phyloP scores from a whole-genome alignment of 306 rosid genomes.

The Cucurbita argyrosperma region DNA sequence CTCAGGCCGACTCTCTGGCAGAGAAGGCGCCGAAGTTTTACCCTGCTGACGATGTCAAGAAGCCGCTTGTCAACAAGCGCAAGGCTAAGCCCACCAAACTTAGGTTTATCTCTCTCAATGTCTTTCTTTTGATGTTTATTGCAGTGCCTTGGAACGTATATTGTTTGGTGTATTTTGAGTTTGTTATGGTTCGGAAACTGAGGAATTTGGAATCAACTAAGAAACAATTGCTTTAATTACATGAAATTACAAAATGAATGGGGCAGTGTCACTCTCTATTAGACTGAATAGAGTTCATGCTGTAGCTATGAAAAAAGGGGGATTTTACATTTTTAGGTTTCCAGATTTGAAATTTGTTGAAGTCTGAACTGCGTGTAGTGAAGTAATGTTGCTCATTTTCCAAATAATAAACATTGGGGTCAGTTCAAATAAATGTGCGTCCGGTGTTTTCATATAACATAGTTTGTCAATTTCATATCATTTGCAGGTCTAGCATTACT shows the following conservation, averaged over 20 bases:
- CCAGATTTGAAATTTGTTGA: neutral
- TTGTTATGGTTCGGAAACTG: neutral
- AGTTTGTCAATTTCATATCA: neutral
- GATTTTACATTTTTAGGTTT: neutral
- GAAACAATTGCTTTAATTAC: neutral
- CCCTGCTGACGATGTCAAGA: constrained; percentile 38
- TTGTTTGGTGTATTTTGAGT: neutral
- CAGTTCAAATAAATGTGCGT: neutral
- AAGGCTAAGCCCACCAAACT: constrained; percentile 37
- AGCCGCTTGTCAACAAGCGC: constrained; percentile 34
- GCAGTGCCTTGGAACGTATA: neutral
- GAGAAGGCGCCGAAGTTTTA: constrained; percentile 32
- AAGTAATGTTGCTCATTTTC: neutral
- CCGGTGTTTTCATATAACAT: neutral
- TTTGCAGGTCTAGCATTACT: constrained; percentile 43
- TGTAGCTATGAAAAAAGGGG: neutral
- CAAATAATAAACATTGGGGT: neutral
- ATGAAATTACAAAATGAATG: neutral
- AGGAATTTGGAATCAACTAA: neutral
- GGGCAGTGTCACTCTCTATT: neutral
- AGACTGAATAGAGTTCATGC: neutral
- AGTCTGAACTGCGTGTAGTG: neutral
- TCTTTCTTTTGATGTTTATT: neutral
- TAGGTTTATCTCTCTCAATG: constrained; percentile 13
- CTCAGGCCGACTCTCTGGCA: constrained; percentile 13